Conservation (phyloP, 129 eudicot species). For the Escallonia herrerae region DNA sequence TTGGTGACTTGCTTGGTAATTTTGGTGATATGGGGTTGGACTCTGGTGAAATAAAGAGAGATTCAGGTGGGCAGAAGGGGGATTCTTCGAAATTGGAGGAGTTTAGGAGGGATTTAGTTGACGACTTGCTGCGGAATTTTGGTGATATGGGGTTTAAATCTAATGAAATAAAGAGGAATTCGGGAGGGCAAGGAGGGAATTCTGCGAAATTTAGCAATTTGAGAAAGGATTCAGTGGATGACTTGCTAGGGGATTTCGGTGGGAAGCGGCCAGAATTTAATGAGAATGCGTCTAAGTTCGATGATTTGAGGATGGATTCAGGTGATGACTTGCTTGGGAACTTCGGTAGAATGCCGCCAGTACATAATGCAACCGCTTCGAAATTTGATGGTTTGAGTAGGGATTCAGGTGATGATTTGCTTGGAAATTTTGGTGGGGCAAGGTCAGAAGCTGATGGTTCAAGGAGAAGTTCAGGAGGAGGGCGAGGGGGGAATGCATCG, state of each 20-base stretch:
- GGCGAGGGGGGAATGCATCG: slow-evolving; percentile 12
- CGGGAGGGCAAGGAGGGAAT: background rate
- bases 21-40: slow-evolving; percentile 44
- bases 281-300: slow-evolving; percentile 27
- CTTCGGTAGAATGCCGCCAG: no score
- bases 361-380: no score
- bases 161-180: slow-evolving; percentile 10
- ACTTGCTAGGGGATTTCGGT: slow-evolving; percentile 47
- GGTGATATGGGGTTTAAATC: slow-evolving; percentile 29
- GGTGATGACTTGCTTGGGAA: no score
- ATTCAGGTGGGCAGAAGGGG: no score
- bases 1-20: background rate
- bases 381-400: no score
- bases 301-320: slow-evolving; percentile 31
- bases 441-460: no score
- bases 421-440: no score
- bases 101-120: slow-evolving; percentile 15
- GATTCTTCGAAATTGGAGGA: no score
- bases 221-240: slow-evolving; percentile 31
- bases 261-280: slow-evolving; percentile 20
- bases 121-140: slow-evolving; percentile 55
- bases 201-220: no score
- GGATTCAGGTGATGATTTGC: no score
- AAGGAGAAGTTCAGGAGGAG: no score
- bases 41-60: background rate